Base-by-base conservation (phyloP, 768 basidiomycete genomes). In the Lentinula lateritia region DNA sequence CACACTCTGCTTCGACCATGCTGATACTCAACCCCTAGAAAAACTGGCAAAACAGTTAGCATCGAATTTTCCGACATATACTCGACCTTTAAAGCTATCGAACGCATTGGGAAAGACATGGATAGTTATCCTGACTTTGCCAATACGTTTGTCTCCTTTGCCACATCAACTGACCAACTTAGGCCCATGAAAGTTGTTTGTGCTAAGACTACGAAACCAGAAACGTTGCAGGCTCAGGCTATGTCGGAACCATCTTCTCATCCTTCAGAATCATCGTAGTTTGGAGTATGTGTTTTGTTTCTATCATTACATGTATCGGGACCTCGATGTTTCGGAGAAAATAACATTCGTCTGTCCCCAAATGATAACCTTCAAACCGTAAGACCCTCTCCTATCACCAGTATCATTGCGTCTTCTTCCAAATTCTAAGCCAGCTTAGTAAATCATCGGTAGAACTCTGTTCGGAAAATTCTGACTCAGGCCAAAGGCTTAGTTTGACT, bases 371-470 rank as follows among this genome's bases (percentile, higher is more conserved):
- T 38, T 38, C 16, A 18, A 16, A n/a, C 6, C 13, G 42, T n/a
- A 43, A 7, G 2, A 43, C 42, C 28, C 28, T 28, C 28, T 5
- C 15, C 16, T 7, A 18, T 43, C 16, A 43, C 38, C 15, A 43
- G 13, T n/a, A 20, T 55, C 38, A 39, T 39, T 55, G 53, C 6
- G 38, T 20, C 53, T 42, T 39, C 38, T 55, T 55, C 74, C 79
- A 78, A 52, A 73, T 68, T 58, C 67, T 68, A 42, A 89, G 71
- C 89, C 89, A 90, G 18, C 66, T 70, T 32, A 66, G 66, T 62
- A 90, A 67, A 66, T 91, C 88, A 18, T 62, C 72, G 41, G 80
- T 83, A 42, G 87, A 55, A 38, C 18, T 55, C 53, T 55, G n/a
- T 32, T 6, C 15, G 36, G 13, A 9, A 18, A 10, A 41, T 13